Evolutionary conservation across 768 basidiomycete species (phyloP).

Genomic region (Agaricus subrufescens): DNA sequence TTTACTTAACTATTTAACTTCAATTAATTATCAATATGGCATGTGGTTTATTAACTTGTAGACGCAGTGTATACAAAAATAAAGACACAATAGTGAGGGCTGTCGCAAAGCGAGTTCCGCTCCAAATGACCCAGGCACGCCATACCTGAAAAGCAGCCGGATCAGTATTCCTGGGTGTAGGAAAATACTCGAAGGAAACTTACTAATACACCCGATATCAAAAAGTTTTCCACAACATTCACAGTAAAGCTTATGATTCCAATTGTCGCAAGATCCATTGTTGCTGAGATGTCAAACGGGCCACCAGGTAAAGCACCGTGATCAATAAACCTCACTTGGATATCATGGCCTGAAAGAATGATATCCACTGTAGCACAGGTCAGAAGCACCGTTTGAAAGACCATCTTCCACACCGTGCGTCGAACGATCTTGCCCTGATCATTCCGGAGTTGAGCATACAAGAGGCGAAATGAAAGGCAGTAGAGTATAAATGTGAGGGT

Average conservation of each 20-base stretch:
- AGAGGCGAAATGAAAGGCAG: not conserved
- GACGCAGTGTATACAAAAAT: not conserved
- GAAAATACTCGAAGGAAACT: too few species aligned
- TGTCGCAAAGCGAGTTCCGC: not conserved
- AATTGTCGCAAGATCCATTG: too few species aligned
- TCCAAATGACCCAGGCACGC: constrained; percentile 1
- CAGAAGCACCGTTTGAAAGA: not conserved
- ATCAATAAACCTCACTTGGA: not conserved
- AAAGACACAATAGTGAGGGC: not conserved
- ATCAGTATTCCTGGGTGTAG: too few species aligned
- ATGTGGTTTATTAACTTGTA: too few species aligned
- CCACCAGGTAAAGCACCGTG: not conserved
- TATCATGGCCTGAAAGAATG: not conserved
- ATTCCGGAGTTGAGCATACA: not conserved
- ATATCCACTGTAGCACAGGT: not conserved
- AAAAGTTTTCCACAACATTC: not conserved
- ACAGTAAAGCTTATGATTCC: not conserved
- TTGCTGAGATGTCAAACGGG: not conserved
- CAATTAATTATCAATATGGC: too few species aligned
- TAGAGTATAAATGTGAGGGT: not conserved
- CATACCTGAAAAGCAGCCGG: not conserved
- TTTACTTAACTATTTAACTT: too few species aligned
- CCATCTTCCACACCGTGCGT: not conserved
- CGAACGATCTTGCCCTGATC: not conserved
- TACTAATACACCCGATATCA: not conserved